Percentiles rank a stretch among this genome's conserved stretches.
Conservation (phyloP, 371 early-diverging fungal genomes). For the Sporodiniella umbellata region DNA sequence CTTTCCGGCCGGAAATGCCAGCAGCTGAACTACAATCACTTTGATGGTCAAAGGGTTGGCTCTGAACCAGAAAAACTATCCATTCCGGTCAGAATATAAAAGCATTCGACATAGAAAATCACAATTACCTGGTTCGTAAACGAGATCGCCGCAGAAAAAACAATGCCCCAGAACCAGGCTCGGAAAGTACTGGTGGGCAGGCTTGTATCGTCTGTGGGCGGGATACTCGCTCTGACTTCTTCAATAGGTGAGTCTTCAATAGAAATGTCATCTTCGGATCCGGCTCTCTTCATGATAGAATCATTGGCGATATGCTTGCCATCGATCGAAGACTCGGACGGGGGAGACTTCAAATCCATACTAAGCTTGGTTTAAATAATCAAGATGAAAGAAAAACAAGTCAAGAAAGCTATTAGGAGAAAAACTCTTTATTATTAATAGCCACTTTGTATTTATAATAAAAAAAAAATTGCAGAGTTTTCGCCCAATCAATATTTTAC, state of each 20-base stretch:
- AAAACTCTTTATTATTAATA: too few relatives aligned
- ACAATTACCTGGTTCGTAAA: conserved; percentile 62
- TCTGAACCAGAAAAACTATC: conserved; percentile 68
- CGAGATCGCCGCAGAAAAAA: conserved; percentile 60
- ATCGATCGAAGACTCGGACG: background rate
- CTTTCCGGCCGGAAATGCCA: conserved; percentile 66
- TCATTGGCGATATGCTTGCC: background rate
- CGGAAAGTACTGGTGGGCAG: conserved; percentile 77
- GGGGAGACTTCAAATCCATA: conserved; percentile 14
- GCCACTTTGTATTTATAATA: too few relatives aligned
- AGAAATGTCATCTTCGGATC: conserved; percentile 7
- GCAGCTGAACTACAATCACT: conserved; percentile 64
- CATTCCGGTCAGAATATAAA: background rate
- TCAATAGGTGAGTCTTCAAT: conserved; percentile 69
- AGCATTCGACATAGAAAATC: background rate
- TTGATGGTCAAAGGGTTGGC: conserved; percentile 61
- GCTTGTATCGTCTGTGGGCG: conserved; percentile 61
- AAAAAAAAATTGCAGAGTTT: too few relatives aligned
- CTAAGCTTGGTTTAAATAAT: too few relatives aligned
- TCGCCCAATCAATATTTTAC: too few relatives aligned
- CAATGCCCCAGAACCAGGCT: conserved; percentile 68
- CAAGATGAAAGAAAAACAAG: too few relatives aligned
- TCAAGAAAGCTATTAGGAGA: too few relatives aligned
- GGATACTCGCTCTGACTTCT: conserved; percentile 63
- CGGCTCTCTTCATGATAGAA: conserved; percentile 4